A percentile compares a stretch with the other conserved stretches of the same genome.
Evolutionary conservation across 768 basidiomycete species (phyloP).

Genomic region (Clavaria fumosa): DNA sequence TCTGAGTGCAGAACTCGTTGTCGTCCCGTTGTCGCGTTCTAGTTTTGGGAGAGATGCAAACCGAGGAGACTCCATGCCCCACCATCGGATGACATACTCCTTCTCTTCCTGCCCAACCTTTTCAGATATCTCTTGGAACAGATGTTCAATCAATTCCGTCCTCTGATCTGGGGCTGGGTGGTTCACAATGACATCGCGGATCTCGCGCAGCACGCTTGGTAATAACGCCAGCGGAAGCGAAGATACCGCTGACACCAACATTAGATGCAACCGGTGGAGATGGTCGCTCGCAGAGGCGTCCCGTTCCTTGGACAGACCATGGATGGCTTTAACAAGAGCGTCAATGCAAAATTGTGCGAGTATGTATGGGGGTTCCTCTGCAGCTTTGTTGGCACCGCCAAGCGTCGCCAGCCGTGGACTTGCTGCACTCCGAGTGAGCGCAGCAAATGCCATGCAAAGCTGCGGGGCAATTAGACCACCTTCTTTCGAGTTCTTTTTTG

Average conservation of each 20-base stretch:
- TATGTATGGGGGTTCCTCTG: constrained; percentile 19
- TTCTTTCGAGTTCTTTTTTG: constrained; percentile 42
- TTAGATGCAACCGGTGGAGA: constrained; percentile 43
- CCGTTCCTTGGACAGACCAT: constrained; percentile 12
- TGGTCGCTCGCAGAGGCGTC: constrained; percentile 11
- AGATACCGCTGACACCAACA: constrained; percentile 49
- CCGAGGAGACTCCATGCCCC: too few species aligned
- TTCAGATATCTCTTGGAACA: constrained; percentile 50
- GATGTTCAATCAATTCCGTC: constrained; percentile 35
- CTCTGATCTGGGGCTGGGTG: constrained; percentile 14
- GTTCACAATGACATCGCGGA: constrained; percentile 22
- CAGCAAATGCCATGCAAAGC: constrained; percentile 59
- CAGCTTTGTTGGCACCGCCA: constrained; percentile 16
- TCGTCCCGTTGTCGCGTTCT: too few species aligned
- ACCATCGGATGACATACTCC: constrained; percentile 55
- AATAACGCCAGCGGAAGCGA: constrained; percentile 45
- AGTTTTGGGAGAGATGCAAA: too few species aligned
- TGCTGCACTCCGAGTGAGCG: too few species aligned
- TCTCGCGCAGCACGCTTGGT: constrained; percentile 35
- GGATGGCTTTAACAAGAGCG: constrained; percentile 34
- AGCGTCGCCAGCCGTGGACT: too few species aligned
- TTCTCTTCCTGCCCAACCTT: constrained; percentile 56
- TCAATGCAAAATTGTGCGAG: constrained; percentile 62
- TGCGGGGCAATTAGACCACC: constrained; percentile 47
- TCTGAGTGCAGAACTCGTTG: too few species aligned